Base-by-base conservation (phyloP, 1,284 basidiomycete species). In the Polyporus tsugae region DNA sequence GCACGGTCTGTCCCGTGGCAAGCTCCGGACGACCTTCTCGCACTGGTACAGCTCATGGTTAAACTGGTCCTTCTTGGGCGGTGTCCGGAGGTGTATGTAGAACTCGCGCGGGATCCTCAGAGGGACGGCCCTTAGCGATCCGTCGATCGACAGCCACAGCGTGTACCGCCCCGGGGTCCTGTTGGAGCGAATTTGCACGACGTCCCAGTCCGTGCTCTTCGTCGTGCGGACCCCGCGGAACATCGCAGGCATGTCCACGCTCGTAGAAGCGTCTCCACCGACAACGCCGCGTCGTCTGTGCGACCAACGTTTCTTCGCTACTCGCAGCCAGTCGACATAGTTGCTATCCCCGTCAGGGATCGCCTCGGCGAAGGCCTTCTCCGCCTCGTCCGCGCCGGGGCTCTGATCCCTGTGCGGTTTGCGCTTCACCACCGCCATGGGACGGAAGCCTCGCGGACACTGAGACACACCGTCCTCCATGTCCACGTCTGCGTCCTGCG, bases 41-140 rank as follows among this genome's bases (percentile, higher is more conserved):
- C 86, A 87, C 13, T 86, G 78, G 78, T 98, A 98, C 70, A 87
- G 83, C 35, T 90, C 87, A 1, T 86, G 82, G 44, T 84, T 87
- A 81, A 98, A 97, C 7, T 91, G 82, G 5, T 84, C 85, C 4
- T 85, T 81, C 53, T 84, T 84, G 0, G 92, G 90, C 2, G 85
- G 79, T 1, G 85, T 85, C 77, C 97, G 93, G 72, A 98, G 86
- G 78, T 98, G 96, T 70, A 99, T 85, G 78, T 98, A 99, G 79
- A 99, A 97, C 76, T 96, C 90, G 62, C 97, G 89, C 0, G 95
- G 93, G 52, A 99, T 92, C 4, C 94, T 91, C 22, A 99, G 83
- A 10, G 93, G 91, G 41, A 98, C 86, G 15, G 91, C 85, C 41
- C 94, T 88, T 57, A 99, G 87, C 60, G 93, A 91, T 7, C 89